Evolutionary conservation across 805 yeast species (phyloP), one percentile per base, ranked within the genome.

Genomic region (Wickerhamiella vanderwaltii): DNA sequence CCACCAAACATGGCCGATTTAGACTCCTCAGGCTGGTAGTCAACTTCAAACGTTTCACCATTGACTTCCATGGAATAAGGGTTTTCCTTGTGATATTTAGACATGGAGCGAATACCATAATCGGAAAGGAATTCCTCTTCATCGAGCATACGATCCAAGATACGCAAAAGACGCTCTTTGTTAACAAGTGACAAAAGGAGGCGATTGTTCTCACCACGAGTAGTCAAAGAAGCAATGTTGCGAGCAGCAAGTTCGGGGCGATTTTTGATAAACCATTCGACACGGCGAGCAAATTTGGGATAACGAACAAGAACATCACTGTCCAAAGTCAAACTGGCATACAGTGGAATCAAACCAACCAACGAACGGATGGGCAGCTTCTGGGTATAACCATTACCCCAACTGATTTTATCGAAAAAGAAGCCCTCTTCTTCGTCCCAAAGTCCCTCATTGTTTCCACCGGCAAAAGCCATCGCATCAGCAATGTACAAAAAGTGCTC

Each of bases 1-100:
- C 96, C 96, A 39, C 96, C 96, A 69, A 86, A 86, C 73, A 87
- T 73, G 4, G 94, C 94, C 5, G 93, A 79, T 56, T 84, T 88
- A 22, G 93, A 80, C 34, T 67, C 56, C 4, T 48, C 53, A 36
- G 44, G 44, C 40, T 52, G 32, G 54, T 52, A 28, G 50, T 51
- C 36, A 43, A 49, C 36, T 36, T 47, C 64, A 60, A 77, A 86
- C 29, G 69, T 65, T 50, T 74, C 69, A 13, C 93, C 93, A 58
- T 82, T 69, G 33, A 86, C 94, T 49, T 77, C 71, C 88, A 85
- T 82, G 41, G 73, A 71, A 55, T 77, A 85, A 5, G 95, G 95
- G 58, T 86, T 67, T 45, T 82, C 71, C 56, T 82, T 80, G 60
- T 86, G 96, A 58, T 66, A 79, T 58, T 83, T 83, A 22, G 95